A percentile compares a stretch with the other conserved stretches of the same genome.
Evolutionary conservation across 1,139 yeast genomes (phyloP).

Genomic region (Sugiyamaella paludigena): DNA sequence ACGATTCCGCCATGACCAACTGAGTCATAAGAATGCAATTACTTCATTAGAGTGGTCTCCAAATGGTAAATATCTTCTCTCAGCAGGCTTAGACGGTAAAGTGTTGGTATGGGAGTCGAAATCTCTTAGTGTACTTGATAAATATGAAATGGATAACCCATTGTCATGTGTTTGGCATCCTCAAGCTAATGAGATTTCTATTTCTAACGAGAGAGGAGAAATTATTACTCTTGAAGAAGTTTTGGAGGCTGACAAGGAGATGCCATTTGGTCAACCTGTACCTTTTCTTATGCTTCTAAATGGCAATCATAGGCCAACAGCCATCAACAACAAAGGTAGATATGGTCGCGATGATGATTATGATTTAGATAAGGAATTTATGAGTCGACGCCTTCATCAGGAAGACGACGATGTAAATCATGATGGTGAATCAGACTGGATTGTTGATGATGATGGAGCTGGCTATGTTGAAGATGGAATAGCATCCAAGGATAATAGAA

Average conservation of each 20-base stretch:
- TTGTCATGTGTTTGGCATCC: conserved; percentile 40
- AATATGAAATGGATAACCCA: conserved; percentile 23
- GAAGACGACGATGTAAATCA: conserved; percentile 34
- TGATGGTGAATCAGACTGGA: conserved; percentile 40
- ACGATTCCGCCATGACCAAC: conserved; percentile 15
- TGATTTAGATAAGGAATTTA: conserved; percentile 26
- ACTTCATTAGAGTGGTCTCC: conserved; percentile 60
- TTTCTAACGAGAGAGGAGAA: conserved; percentile 37
- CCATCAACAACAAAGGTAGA: conserved; percentile 2
- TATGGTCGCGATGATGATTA: conserved; percentile 18
- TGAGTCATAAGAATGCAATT: conserved; percentile 41
- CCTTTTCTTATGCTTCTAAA: background rate
- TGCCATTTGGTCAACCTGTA: conserved; percentile 4
- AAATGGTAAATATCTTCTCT: conserved; percentile 56
- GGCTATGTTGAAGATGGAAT: conserved; percentile 38
- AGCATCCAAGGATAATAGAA: background rate
- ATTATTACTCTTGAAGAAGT: conserved; percentile 29
- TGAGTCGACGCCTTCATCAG: conserved; percentile 26
- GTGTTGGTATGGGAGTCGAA: conserved; percentile 56
- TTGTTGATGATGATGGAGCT: conserved; percentile 57
- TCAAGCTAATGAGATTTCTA: conserved; percentile 33
- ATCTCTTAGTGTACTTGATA: conserved; percentile 23
- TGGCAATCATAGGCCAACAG: background rate
- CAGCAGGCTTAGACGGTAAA: conserved; percentile 48
- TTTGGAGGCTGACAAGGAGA: conserved; percentile 12